These are phyloP conservation scores for Trifolium subterraneum DNA, from an alignment of 306 rosid genomes.

Conservation along the genomic window DNA sequence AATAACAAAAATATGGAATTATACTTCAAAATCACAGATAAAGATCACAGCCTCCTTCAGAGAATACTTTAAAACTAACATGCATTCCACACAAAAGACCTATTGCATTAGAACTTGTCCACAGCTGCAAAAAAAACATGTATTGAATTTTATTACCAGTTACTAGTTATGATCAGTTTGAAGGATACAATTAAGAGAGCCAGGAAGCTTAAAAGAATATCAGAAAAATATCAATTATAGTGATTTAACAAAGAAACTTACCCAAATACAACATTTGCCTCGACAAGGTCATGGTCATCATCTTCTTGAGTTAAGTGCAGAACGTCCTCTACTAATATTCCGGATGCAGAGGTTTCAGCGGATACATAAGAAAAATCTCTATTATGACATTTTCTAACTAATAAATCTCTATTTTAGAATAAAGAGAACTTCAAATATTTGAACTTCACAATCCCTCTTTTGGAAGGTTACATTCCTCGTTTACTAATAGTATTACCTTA, in stretches of 20 bases:
- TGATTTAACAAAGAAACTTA: constrained; percentile 47
- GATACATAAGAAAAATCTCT: constrained; percentile 90
- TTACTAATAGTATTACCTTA: too few species aligned
- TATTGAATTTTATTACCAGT: constrained; percentile 31
- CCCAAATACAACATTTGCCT: constrained; percentile 89
- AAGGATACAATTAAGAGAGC: neutral
- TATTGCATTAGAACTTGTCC: constrained; percentile 96
- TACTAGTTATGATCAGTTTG: too few species aligned
- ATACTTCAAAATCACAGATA: constrained; percentile 13
- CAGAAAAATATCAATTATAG: constrained; percentile 5
- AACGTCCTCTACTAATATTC: constrained; percentile 83
- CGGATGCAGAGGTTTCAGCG: constrained; percentile 85
- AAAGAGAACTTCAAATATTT: too few species aligned
- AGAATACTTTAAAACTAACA: too few species aligned
- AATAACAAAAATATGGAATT: constrained; percentile 35
- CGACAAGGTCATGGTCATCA: constrained; percentile 58
- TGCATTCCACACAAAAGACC: too few species aligned
- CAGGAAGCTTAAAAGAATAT: constrained; percentile 27
- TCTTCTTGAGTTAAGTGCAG: constrained; percentile 72
- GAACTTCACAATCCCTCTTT: too few species aligned
- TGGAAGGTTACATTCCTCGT: too few species aligned
- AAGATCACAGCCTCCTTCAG: constrained; percentile 65
- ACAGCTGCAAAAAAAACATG: constrained; percentile 65
- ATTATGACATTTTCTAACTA: too few species aligned
- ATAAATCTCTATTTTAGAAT: too few species aligned